phyloP scores from a whole-genome alignment of 148 eudicot species.

The Rhododendron simsii region DNA sequence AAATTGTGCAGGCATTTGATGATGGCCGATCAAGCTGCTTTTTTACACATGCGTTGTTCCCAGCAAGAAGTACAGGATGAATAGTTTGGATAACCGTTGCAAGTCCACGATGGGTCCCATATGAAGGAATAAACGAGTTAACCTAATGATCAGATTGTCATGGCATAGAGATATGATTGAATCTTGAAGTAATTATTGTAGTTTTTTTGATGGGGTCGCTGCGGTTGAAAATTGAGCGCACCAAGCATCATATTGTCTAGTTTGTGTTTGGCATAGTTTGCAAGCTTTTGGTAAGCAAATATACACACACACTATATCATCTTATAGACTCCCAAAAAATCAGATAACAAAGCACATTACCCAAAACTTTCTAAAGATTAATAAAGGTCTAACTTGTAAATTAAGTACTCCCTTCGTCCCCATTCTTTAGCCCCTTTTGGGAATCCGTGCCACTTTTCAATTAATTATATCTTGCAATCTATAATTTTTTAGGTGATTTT shows the following conservation, averaged over 20 bases:
- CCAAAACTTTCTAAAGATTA: not conserved
- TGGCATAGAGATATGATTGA: not conserved
- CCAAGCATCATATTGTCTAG: not conserved
- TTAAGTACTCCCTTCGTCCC: too few species aligned
- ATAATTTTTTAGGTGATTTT: too few species aligned
- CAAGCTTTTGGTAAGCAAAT: not conserved
- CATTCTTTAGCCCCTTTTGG: too few species aligned
- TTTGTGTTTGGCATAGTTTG: not conserved
- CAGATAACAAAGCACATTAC: not conserved
- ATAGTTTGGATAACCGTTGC: not conserved
- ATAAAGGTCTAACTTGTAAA: too few species aligned
- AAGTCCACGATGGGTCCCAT: not conserved
- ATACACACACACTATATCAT: not conserved
- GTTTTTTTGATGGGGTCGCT: not conserved
- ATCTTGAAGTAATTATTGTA: not conserved
- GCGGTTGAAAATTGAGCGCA: not conserved
- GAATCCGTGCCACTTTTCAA: too few species aligned
- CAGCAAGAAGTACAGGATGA: not conserved
- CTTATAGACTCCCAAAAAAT: not conserved
- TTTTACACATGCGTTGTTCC: not conserved
- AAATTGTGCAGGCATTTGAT: not conserved
- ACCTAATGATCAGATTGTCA: not conserved
- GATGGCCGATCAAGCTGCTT: too few species aligned
- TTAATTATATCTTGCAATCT: too few species aligned
- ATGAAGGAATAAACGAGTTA: not conserved